phyloP scores from a whole-genome alignment of 2,329 filamentous ascomycete species.

The Cyphellophora europaea region DNA sequence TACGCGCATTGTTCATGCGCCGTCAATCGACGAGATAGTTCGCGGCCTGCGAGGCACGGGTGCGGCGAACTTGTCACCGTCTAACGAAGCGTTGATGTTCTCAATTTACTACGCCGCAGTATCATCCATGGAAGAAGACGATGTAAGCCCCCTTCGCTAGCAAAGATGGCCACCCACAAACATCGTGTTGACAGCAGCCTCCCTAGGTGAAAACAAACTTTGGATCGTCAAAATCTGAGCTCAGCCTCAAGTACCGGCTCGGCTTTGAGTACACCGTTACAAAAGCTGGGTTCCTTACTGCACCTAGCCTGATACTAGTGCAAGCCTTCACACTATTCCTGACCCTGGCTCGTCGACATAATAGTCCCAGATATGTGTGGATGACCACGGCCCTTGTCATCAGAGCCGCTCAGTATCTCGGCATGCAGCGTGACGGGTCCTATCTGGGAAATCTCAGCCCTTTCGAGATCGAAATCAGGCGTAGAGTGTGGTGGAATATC shows the following conservation, averaged over 20 bases:
- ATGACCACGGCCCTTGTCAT: conserved; percentile 31
- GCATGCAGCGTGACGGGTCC: conserved; percentile 37
- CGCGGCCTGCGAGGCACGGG: conserved; percentile 26
- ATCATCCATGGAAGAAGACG: conserved; percentile 48
- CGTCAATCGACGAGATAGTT: conserved; percentile 22
- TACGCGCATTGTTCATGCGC: conserved; percentile 23
- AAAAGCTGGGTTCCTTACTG: conserved; percentile 45
- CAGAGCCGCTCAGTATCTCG: conserved; percentile 26
- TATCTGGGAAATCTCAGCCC: conserved; percentile 42
- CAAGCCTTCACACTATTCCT: conserved; percentile 49
- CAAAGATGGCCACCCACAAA: too few relatives aligned
- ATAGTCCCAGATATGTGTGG: conserved; percentile 33
- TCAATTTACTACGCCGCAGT: conserved; percentile 49
- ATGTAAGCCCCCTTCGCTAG: conserved; percentile 37
- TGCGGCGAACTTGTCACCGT: conserved; percentile 26
- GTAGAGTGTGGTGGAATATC: conserved; percentile 26
- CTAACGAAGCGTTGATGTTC: conserved; percentile 46
- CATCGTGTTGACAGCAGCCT: too few relatives aligned
- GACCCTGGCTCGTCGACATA: conserved; percentile 42
- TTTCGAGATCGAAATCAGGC: conserved; percentile 34
- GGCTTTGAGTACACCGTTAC: conserved; percentile 46
- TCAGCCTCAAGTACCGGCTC: conserved; percentile 42
- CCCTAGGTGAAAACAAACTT: conserved; percentile 18
- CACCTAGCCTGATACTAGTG: conserved; percentile 44
- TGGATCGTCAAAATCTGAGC: conserved; percentile 36